Evolutionary conservation across 2,329 filamentous ascomycete genomes (phyloP).

Genomic region (Moelleriella libera): DNA sequence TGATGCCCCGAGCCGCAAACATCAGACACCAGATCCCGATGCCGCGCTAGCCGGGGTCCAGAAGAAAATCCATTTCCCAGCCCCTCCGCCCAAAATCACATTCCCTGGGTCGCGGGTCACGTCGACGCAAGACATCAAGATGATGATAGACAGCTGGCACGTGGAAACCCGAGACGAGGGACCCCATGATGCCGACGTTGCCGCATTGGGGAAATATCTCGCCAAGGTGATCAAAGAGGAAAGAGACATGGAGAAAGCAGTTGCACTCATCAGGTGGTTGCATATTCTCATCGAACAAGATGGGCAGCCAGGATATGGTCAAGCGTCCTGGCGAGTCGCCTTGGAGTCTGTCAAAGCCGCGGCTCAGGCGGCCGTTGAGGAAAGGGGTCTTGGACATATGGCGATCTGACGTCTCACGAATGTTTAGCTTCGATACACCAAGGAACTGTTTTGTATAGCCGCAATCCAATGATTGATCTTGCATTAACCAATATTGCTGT

Average conservation of each 20-base stretch:
- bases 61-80: constrained; percentile 30
- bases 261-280: constrained; percentile 56
- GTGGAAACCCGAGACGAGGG: constrained; percentile 56
- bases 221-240: constrained; percentile 60
- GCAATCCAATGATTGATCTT: no score
- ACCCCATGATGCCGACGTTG: constrained; percentile 67
- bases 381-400: constrained; percentile 42
- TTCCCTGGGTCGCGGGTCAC: constrained; percentile 30
- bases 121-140: constrained; percentile 47
- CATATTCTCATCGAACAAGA: constrained; percentile 39
- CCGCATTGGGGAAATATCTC: constrained; percentile 61
- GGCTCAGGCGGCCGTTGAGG: constrained; percentile 39
- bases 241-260: constrained; percentile 61
- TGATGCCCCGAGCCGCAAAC: constrained; percentile 18
- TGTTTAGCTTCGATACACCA: not conserved
- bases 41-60: constrained; percentile 19
- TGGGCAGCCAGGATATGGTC: constrained; percentile 19
- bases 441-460: not conserved
- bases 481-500: no score
- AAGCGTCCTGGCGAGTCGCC: constrained; percentile 30
- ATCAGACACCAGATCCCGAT: constrained; percentile 10
- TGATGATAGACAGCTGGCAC: constrained; percentile 67
- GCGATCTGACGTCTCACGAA: constrained; percentile 13
- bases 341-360: constrained; percentile 28
- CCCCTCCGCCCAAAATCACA: constrained; percentile 27